Percentiles rank a stretch among this genome's conserved stretches.
Evolutionary conservation across 352 stramenopile species (phyloP).

Genomic region (Elongisporangium undulatum): DNA sequence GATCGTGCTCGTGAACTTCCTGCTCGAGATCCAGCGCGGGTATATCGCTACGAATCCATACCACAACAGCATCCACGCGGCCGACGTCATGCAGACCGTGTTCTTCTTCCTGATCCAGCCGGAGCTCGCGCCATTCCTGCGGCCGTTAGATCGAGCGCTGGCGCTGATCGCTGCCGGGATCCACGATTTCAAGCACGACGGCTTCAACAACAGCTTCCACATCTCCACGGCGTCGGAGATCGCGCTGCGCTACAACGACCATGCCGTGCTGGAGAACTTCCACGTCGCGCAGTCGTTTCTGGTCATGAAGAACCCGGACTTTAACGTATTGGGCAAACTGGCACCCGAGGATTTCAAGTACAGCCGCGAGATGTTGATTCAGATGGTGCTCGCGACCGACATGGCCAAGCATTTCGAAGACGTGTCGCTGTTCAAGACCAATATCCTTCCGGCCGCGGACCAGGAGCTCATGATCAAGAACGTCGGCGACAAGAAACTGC

Average conservation of each 20-base stretch:
- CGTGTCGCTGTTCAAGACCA: conserved; percentile 84
- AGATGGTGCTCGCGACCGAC: conserved; percentile 89
- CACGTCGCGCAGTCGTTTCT: conserved; percentile 88
- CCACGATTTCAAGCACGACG: conserved; percentile 89
- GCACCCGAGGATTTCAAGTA: conserved; percentile 82
- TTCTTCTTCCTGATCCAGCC: conserved; percentile 83
- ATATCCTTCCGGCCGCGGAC: conserved; percentile 60
- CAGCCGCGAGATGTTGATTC: conserved; percentile 84
- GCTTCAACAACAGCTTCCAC: conserved; percentile 90
- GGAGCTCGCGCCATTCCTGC: conserved; percentile 67
- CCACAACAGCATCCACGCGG: conserved; percentile 87
- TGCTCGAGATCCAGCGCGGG: conserved; percentile 79
- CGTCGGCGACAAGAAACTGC: conserved; percentile 81
- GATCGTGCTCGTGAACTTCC: conserved; percentile 59
- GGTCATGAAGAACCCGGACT: conserved; percentile 86
- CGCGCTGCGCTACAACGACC: conserved; percentile 87
- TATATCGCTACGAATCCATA: conserved; percentile 85
- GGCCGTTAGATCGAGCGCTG: conserved; percentile 67
- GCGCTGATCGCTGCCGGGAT: conserved; percentile 77
- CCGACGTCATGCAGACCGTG: conserved; percentile 87
- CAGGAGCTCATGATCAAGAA: conserved; percentile 80
- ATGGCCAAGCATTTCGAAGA: conserved; percentile 91
- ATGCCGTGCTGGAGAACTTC: conserved; percentile 86
- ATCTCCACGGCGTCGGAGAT: conserved; percentile 85
- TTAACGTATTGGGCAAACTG: conserved; percentile 80